These are phyloP conservation scores for Flaveria brownii DNA, from an alignment of 129 eudicot species.

Conservation along the genomic window DNA sequence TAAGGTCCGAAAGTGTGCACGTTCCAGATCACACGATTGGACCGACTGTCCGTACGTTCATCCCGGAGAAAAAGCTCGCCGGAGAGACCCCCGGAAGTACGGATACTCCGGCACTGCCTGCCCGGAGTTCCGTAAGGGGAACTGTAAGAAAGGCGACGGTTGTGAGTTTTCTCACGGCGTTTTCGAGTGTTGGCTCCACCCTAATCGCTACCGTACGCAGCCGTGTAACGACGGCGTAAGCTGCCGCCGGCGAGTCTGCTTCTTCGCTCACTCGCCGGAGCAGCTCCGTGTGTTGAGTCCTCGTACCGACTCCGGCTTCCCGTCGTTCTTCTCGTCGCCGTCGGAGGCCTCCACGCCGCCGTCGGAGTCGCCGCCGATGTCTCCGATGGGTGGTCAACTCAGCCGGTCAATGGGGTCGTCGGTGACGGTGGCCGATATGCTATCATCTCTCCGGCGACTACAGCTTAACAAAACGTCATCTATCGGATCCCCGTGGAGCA, in stretches of 20 bases:
- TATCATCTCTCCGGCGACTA: slow-evolving; percentile 59
- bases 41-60: slow-evolving; percentile 93
- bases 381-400: slow-evolving; percentile 48
- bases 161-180: slow-evolving; percentile 87
- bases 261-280: slow-evolving; percentile 89
- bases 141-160: slow-evolving; percentile 67
- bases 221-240: slow-evolving; percentile 72
- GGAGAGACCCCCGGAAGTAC: slow-evolving; percentile 68
- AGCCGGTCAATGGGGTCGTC: slow-evolving; percentile 62
- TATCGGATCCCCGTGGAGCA: slow-evolving; percentile 42
- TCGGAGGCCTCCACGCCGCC: slow-evolving; percentile 51
- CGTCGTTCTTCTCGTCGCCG: slow-evolving; percentile 38
- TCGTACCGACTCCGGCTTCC: slow-evolving; percentile 22
- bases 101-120: slow-evolving; percentile 83
- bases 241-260: slow-evolving; percentile 71
- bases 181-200: slow-evolving; percentile 92
- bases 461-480: slow-evolving; percentile 69
- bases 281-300: slow-evolving; percentile 71
- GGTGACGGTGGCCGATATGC: slow-evolving; percentile 51
- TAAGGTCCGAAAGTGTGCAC: slow-evolving; percentile 69
- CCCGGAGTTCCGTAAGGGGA: slow-evolving; percentile 75
- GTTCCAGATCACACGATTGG: slow-evolving; percentile 80
- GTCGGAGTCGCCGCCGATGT: slow-evolving; percentile 66
- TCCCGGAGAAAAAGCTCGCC: slow-evolving; percentile 86
- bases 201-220: slow-evolving; percentile 75